phyloP scores from a whole-genome alignment of 805 yeast species.

The Candida namnaoensis region DNA sequence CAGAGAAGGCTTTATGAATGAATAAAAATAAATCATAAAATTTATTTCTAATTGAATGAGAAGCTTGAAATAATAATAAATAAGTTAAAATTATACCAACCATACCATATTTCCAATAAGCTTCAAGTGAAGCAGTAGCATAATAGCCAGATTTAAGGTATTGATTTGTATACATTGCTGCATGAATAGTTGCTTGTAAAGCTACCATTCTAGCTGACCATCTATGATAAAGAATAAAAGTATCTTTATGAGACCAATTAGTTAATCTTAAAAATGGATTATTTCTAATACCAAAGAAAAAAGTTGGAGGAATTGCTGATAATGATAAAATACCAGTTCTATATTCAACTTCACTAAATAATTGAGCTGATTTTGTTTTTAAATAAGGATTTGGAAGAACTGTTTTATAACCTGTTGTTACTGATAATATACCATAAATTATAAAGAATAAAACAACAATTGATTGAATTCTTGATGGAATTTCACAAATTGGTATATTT shows the following conservation, averaged over 20 bases:
- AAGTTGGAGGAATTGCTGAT: slow-evolving; percentile 50
- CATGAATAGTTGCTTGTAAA: slow-evolving; percentile 44
- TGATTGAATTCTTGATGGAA: slow-evolving; percentile 22
- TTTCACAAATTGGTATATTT: slow-evolving; percentile 3
- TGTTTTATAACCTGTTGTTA: slow-evolving; percentile 25
- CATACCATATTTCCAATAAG: slow-evolving; percentile 41
- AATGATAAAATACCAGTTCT: slow-evolving; percentile 45
- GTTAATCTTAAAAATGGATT: slow-evolving; percentile 55
- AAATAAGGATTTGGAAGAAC: slow-evolving; percentile 30
- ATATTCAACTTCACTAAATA: slow-evolving; percentile 39
- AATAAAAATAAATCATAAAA: slow-evolving; percentile 55
- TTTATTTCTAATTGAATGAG: slow-evolving; percentile 38
- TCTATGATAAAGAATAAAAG: slow-evolving; percentile 58
- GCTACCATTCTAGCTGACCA: slow-evolving; percentile 51
- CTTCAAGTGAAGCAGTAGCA: slow-evolving; percentile 30
- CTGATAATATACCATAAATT: slow-evolving; percentile 21
- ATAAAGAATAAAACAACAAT: slow-evolving; percentile 23
- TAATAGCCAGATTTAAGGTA: slow-evolving; percentile 31
- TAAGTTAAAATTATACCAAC: slow-evolving; percentile 36
- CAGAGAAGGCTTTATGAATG: slow-evolving; percentile 49
- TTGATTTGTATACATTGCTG: slow-evolving; percentile 45
- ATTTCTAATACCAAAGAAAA: slow-evolving; percentile 66
- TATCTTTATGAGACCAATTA: slow-evolving; percentile 41
- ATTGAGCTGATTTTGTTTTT: slow-evolving; percentile 21
- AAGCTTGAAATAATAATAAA: slow-evolving; percentile 38